phyloP scores from a whole-genome alignment of 1,284 basidiomycete genomes.

The Hemileia vastatrix region DNA sequence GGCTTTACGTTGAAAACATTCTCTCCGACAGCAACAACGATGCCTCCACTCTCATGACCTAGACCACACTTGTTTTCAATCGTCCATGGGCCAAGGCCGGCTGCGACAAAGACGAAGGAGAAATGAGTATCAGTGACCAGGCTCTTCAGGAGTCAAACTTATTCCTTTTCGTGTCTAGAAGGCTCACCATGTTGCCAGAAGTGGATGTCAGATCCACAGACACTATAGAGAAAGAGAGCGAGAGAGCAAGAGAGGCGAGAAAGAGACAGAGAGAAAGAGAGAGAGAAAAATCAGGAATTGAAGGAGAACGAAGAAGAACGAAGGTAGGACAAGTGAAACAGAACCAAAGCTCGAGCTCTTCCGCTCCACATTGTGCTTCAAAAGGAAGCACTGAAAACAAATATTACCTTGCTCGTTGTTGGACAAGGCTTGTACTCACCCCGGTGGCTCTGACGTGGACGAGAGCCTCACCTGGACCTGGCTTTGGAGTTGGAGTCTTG shows the following conservation, averaged over 20 bases:
- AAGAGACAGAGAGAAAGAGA: too few relatives aligned
- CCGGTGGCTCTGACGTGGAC: constrained; percentile 39
- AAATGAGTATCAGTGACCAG: not conserved
- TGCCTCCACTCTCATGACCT: constrained; percentile 40
- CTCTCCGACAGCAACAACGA: constrained; percentile 37
- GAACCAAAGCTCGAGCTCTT: too few relatives aligned
- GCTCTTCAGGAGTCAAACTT: not conserved
- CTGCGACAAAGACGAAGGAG: not conserved
- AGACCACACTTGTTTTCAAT: constrained; percentile 34
- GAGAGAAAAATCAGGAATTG: too few relatives aligned
- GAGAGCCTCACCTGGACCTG: constrained; percentile 37
- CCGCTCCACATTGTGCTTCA: too few relatives aligned
- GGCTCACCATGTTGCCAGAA: constrained; percentile 37
- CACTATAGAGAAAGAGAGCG: constrained; percentile 7
- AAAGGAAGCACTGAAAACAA: too few relatives aligned
- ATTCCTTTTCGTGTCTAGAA: not conserved
- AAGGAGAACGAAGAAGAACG: too few relatives aligned
- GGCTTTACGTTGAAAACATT: constrained; percentile 33
- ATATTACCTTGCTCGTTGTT: too few relatives aligned
- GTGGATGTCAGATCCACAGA: constrained; percentile 36
- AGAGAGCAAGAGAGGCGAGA: too few relatives aligned
- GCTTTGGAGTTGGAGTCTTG: too few relatives aligned
- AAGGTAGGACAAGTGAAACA: too few relatives aligned
- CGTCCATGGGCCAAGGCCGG: constrained; percentile 31
- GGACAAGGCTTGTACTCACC: constrained; percentile 16